phyloP scores from a whole-genome alignment of 2,329 filamentous ascomycete genomes.

The Claviceps digitariae region DNA sequence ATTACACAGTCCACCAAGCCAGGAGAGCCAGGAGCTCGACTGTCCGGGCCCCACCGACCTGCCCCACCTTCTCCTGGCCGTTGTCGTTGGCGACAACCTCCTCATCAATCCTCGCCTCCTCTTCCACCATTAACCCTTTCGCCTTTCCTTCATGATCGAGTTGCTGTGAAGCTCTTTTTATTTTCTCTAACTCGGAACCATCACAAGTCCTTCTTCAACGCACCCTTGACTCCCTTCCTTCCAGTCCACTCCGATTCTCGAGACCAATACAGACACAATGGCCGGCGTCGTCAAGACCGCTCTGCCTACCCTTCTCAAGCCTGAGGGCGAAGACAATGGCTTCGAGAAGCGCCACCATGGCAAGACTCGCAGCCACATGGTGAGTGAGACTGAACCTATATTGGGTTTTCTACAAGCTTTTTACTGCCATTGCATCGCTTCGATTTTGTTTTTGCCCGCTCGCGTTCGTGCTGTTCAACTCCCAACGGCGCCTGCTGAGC shows the following conservation, averaged over 20 bases:
- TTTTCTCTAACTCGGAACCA: background rate
- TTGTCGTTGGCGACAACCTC: slow-evolving; percentile 3
- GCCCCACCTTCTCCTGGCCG: slow-evolving; percentile 5
- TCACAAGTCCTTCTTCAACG: background rate
- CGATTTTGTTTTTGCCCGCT: background rate
- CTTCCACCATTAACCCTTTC: background rate
- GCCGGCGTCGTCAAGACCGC: slow-evolving; percentile 58
- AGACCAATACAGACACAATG: slow-evolving; percentile 36
- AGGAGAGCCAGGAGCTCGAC: background rate
- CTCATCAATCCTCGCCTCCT: background rate
- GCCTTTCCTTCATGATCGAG: background rate
- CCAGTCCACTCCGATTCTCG: background rate
- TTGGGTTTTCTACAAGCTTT: background rate
- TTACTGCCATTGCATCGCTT: background rate
- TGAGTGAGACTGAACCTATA: slow-evolving; percentile 32
- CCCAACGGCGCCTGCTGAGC: background rate
- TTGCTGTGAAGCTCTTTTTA: background rate
- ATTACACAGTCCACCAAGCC: background rate
- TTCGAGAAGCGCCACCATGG: slow-evolving; percentile 60
- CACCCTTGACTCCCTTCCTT: background rate
- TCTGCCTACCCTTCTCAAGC: slow-evolving; percentile 74
- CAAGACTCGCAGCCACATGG: slow-evolving; percentile 78
- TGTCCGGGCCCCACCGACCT: slow-evolving; percentile 1
- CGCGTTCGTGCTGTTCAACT: background rate
- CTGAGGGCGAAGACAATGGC: slow-evolving; percentile 33